phyloP scores from a whole-genome alignment of 1,284 basidiomycete genomes.

The Mycosarcoma mackinlayi region DNA sequence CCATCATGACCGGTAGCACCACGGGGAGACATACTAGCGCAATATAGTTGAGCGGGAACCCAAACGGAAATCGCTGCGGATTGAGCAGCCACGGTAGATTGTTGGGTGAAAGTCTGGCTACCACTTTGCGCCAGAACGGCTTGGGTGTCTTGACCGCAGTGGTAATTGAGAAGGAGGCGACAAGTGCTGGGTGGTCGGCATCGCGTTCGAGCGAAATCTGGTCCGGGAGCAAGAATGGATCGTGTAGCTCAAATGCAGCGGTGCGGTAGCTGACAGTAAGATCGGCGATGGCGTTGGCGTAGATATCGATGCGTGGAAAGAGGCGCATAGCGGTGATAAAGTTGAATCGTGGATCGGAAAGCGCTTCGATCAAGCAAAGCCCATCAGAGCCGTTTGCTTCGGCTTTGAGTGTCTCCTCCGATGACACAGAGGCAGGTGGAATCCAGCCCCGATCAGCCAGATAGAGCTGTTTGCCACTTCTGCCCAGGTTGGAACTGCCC shows the following conservation, averaged over 20 bases:
- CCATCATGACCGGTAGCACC: conserved; percentile 46
- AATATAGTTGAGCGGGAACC: conserved; percentile 57
- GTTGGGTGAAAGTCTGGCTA: not conserved
- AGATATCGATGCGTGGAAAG: conserved; percentile 81
- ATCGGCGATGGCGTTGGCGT: conserved; percentile 77
- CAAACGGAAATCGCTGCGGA: conserved; percentile 45
- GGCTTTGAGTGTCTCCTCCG: not conserved
- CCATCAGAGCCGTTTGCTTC: no score
- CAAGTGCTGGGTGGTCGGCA: conserved; percentile 16
- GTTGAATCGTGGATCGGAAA: conserved; percentile 73
- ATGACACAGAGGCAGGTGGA: not conserved
- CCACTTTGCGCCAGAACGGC: not conserved
- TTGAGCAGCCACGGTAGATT: conserved; percentile 54
- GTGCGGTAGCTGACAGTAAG: conserved; percentile 61
- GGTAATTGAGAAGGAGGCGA: conserved; percentile 11
- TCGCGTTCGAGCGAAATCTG: conserved; percentile 25
- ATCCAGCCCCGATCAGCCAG: conserved; percentile 47
- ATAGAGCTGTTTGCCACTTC: conserved; percentile 33
- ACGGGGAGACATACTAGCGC: conserved; percentile 43
- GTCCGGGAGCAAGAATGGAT: conserved; percentile 35
- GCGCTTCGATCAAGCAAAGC: conserved; percentile 45
- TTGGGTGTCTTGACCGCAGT: not conserved
- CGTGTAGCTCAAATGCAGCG: conserved; percentile 42
- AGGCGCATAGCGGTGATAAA: conserved; percentile 80
- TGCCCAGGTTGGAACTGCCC: conserved; percentile 61